Evolutionary conservation across 2,329 filamentous ascomycete genomes (phyloP), one percentile per base, ranked within the genome.

Genomic region (Hypoxylon sp.): DNA sequence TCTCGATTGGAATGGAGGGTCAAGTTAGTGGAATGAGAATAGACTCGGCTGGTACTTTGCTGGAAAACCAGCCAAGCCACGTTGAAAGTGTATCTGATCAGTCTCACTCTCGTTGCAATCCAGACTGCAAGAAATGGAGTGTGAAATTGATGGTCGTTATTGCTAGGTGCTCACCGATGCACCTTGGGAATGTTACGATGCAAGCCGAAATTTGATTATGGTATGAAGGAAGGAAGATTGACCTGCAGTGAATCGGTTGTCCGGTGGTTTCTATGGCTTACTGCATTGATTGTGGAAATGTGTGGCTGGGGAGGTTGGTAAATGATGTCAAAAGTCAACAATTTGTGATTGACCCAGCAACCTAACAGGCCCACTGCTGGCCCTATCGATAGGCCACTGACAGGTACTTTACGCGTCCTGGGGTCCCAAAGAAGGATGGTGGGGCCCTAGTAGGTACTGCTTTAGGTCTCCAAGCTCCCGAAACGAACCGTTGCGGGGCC

Each of bases 241-340:
- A 12, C 46, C 16, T 45, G 29, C 21, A 51, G 51, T 34, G 30
- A 51, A 47, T 9, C 45, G 62, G 62, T 71, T 69, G 74, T 73
- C 66, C 54, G 56, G 62, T 67, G 60, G 74, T 74, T 70, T 74
- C 73, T 67, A 72, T 70, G 73, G 68, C 50, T 61, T 45, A 53
- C 59, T 25, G 25, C 41, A 29, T 56, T 19, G 51, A 41, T 51
- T 51, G n/a, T 41, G 52, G 64, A 71, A 70, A 67, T 54, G 61
- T 59, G 68, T 71, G 71, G 68, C 67, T 73, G 67, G 72, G 67
- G 68, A 64, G 59, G 71, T 69, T 73, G 70, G 70, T 37, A 54
- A 60, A 60, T 73, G 71, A 75, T 72, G 72, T 73, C 70, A 71
- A 72, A 71, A 73, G 70, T 75, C 73, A 75, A 75, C 66, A 75